These are phyloP conservation scores for Mariannaea elegans DNA, from an alignment of 2,329 filamentous ascomycete species.

Conservation along the genomic window DNA sequence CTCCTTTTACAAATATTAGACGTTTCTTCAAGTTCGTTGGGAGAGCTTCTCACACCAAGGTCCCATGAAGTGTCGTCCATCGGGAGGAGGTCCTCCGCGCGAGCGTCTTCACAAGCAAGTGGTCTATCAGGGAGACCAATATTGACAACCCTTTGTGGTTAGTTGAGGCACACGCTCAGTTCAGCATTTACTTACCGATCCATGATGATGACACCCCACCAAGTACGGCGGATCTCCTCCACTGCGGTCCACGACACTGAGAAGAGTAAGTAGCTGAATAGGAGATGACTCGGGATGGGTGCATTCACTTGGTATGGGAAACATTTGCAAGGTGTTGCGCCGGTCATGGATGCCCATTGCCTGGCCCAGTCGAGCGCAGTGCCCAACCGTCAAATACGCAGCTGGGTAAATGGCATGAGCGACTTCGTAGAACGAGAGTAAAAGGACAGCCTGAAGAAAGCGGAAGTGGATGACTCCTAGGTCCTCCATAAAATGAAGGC, in stretches of 20 bases:
- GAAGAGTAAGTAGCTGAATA: background rate
- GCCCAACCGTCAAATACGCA: slow-evolving; percentile 5
- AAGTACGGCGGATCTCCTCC: slow-evolving; percentile 18
- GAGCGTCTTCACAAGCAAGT: slow-evolving; percentile 15
- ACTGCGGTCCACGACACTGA: slow-evolving; percentile 20
- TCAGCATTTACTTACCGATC: slow-evolving; percentile 3
- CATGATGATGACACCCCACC: slow-evolving; percentile 19
- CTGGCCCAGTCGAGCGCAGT: slow-evolving; percentile 16
- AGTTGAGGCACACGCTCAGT: background rate
- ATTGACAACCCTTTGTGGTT: slow-evolving; percentile 7
- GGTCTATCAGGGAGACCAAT: slow-evolving; percentile 12
- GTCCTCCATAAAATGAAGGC: background rate
- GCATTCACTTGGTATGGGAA: slow-evolving; percentile 5
- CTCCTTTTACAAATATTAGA: slow-evolving; percentile 5
- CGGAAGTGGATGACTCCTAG: slow-evolving; percentile 10
- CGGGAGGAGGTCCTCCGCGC: slow-evolving; percentile 16
- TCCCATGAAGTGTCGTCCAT: slow-evolving; percentile 17
- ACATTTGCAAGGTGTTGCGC: slow-evolving; percentile 10
- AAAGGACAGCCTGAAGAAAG: slow-evolving; percentile 1
- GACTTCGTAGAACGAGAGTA: slow-evolving; percentile 8
- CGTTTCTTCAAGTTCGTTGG: too few relatives aligned
- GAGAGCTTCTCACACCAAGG: slow-evolving; percentile 1
- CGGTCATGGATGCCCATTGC: slow-evolving; percentile 17
- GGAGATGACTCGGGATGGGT: too few relatives aligned
- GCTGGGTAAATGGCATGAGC: slow-evolving; percentile 17